These are phyloP conservation scores for Suhomyces taliae DNA, from an alignment of 1,139 yeast species.

Conservation along the genomic window DNA sequence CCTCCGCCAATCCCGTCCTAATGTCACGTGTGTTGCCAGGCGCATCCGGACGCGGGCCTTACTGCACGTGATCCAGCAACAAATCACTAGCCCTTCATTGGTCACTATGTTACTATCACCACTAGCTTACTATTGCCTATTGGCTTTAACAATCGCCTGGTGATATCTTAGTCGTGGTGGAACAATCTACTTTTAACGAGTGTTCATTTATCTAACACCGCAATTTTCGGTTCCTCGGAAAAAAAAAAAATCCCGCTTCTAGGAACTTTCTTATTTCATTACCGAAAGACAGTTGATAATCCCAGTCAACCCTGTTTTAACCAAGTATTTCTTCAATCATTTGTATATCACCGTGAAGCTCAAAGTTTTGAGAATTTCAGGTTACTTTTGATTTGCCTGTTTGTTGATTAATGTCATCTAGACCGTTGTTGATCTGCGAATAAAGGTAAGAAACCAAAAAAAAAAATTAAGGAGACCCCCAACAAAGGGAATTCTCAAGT, in stretches of 20 bases:
- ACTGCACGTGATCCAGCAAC: constrained; percentile 2
- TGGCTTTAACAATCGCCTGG: background rate
- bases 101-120: background rate
- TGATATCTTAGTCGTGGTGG: background rate
- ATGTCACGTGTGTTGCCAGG: background rate
- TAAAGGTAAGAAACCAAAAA: background rate
- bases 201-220: background rate
- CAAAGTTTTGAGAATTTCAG: no score
- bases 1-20: background rate
- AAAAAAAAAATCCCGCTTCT: background rate
- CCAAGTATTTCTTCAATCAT: no score
- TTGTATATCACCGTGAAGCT: no score
- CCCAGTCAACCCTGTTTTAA: no score
- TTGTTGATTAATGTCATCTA: background rate
- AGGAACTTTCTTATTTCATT: background rate
- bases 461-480: no score
- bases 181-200: background rate
- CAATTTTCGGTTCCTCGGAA: background rate
- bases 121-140: background rate
- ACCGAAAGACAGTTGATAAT: no score
- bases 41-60: background rate
- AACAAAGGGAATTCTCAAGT: no score
- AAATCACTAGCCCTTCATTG: constrained; percentile 3
- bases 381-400: background rate
- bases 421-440: background rate